These are phyloP conservation scores for Picochlorum sp. DNA, from an alignment of 139 green algal genomes.

Conservation along the genomic window DNA sequence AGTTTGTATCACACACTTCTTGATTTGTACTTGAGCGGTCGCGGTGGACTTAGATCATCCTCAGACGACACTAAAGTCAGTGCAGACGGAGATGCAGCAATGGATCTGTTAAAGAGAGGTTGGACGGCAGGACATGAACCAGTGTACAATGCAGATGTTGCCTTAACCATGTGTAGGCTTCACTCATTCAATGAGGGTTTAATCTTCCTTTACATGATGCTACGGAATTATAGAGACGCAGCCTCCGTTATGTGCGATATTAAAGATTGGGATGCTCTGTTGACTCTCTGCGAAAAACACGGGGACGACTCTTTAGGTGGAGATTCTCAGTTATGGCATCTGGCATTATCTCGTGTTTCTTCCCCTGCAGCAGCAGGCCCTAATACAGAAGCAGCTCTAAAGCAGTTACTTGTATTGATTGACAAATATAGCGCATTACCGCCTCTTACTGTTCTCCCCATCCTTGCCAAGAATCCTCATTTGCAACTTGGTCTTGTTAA, in stretches of 20 bases:
- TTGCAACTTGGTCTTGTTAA: constrained; percentile 60
- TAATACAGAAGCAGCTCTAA: background rate
- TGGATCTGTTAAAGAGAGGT: constrained; percentile 67
- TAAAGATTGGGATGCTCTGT: constrained; percentile 56
- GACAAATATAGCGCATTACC: constrained; percentile 71
- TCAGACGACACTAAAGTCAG: background rate
- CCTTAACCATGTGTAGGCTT: constrained; percentile 81
- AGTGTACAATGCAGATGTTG: constrained; percentile 75
- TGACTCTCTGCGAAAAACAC: constrained; percentile 56
- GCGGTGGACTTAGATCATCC: background rate
- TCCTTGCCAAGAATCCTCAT: constrained; percentile 52
- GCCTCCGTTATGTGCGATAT: constrained; percentile 57
- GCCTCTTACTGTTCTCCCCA: constrained; percentile 82
- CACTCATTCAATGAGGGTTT: constrained; percentile 56
- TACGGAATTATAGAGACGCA: constrained; percentile 68
- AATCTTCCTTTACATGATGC: constrained; percentile 73
- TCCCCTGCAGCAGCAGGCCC: constrained; percentile 11
- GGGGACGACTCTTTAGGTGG: constrained; percentile 54
- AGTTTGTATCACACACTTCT: constrained; percentile 76
- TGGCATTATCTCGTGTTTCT: constrained; percentile 66
- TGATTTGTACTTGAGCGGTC: constrained; percentile 63
- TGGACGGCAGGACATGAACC: constrained; percentile 58
- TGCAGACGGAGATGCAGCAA: constrained; percentile 35
- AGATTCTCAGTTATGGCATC: constrained; percentile 74
- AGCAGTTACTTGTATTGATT: constrained; percentile 62